Evolutionary conservation across 2,329 filamentous ascomycete species (phyloP).

Genomic region (Bipolaris cookei): DNA sequence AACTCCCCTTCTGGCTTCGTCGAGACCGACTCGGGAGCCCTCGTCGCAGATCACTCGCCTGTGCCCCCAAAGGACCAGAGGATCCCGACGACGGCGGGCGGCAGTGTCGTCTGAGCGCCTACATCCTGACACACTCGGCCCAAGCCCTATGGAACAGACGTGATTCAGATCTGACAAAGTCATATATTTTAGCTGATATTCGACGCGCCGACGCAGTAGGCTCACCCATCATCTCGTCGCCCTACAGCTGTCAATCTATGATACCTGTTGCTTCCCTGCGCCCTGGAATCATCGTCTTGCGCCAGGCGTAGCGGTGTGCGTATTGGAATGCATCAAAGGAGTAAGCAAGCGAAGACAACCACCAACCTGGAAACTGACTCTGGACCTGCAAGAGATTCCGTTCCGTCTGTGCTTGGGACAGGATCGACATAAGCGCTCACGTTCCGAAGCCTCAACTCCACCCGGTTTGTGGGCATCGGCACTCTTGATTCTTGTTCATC

Average conservation of each 20-base stretch:
- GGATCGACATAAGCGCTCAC: conserved; percentile 16
- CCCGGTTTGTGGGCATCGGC: conserved; percentile 5
- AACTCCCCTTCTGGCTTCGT: conserved; percentile 33
- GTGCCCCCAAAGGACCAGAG: conserved; percentile 33
- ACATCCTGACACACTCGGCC: conserved; percentile 33
- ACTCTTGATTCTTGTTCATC: conserved; percentile 6
- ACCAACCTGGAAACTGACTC: conserved; percentile 27
- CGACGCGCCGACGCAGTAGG: conserved; percentile 20
- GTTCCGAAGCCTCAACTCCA: conserved; percentile 1
- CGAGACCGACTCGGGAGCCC: conserved; percentile 34
- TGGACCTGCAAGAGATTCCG: conserved; percentile 17
- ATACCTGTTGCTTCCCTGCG: conserved; percentile 33
- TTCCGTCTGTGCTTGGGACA: conserved; percentile 7
- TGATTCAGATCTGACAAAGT: conserved; percentile 17
- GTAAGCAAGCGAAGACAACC: conserved; percentile 29
- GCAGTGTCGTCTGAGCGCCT: conserved; percentile 36
- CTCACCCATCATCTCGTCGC: conserved; percentile 35
- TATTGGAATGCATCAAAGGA: conserved; percentile 20
- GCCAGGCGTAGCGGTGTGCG: conserved; percentile 33
- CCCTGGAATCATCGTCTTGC: conserved; percentile 29
- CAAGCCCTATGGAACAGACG: conserved; percentile 14
- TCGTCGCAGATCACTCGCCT: conserved; percentile 43
- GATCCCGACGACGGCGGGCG: conserved; percentile 37
- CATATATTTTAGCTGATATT: conserved; percentile 20
- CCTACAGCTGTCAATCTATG: conserved; percentile 40